Percentiles rank a stretch among this genome's conserved stretches.
These are phyloP conservation scores for Fraxinus xanthoxyloides DNA, from an alignment of 305 asterid species.

Conservation along the genomic window DNA sequence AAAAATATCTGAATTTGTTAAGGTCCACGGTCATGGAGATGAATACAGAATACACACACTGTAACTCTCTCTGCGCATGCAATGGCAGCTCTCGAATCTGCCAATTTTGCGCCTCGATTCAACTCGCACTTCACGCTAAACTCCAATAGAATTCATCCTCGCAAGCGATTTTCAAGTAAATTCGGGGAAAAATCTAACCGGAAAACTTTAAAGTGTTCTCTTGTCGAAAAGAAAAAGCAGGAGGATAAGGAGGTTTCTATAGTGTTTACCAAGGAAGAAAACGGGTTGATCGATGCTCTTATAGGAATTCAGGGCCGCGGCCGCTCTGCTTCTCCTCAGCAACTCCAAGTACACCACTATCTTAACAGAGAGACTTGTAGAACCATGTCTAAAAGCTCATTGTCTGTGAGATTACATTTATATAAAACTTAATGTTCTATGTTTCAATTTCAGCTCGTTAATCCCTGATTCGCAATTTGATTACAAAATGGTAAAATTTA, in stretches of 20 bases:
- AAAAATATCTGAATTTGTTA: background rate
- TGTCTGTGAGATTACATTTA: background rate
- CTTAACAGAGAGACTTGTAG: background rate
- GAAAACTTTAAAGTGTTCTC: slow-evolving; percentile 29
- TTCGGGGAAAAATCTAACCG: slow-evolving; percentile 20
- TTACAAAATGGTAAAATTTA: background rate
- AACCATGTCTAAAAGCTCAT: background rate
- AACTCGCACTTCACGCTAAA: background rate
- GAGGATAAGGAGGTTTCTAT: slow-evolving; percentile 32
- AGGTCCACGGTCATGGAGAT: background rate
- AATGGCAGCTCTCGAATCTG: slow-evolving; percentile 1
- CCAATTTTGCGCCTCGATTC: background rate
- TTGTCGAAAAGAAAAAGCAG: slow-evolving; percentile 37
- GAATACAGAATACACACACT: background rate
- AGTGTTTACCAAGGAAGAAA: slow-evolving; percentile 56
- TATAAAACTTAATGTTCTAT: background rate
- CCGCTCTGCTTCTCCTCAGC: slow-evolving; percentile 65
- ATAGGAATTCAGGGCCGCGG: slow-evolving; percentile 95
- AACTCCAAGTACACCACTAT: slow-evolving; percentile 46
- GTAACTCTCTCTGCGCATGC: background rate
- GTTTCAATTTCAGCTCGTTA: background rate
- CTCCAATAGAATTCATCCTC: background rate
- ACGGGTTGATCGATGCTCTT: slow-evolving; percentile 60
- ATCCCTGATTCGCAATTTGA: background rate
- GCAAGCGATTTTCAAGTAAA: background rate